Evolutionary conservation across 2,329 filamentous ascomycete genomes (phyloP), one percentile per base, ranked within the genome.

Genomic region (Fusarium sp.): DNA sequence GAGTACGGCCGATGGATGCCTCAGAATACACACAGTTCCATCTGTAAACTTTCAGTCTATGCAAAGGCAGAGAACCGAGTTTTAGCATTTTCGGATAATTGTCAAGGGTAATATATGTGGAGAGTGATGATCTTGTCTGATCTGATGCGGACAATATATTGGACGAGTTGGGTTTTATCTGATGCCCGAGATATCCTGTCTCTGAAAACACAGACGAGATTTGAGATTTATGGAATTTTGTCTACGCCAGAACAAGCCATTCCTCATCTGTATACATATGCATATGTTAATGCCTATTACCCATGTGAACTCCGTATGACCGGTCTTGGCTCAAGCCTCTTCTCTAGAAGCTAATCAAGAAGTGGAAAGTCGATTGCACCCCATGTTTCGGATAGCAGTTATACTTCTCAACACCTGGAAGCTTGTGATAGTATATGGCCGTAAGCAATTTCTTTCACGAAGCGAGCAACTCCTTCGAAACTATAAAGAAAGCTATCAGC

Each of bases 301-400:
- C 47, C 47, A 41, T 50, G 47, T 50, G 47, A 50, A 41, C 29
- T 27, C 47, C 47, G 35, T 6, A 2, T 15, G 29, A 3, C 47
- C 47, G 47, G 14, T 29, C 6, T 41, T 29, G 20, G 2, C 14
- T 21, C 20, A 18, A 11, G 20, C 3, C 17, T 18, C 11, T 11
- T 10, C 2, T 31, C 0, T 1, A 6, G 7, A 2, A 29, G n/a
- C 47, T 50, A 50, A 36, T 27, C 14, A 25, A 29, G 14, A 50
- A 29, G 1, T 2, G 47, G 47, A 50, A 50, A 33, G 31, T 33
- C 31, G 31, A 33, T 15, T 33, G 31, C 31, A 33, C 31, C 31
- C 31, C 31, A 33, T 33, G 31, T 33, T 33, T 33, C 31, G 33
- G 35, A 29, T 23, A 29, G 2, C 5, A 6, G 9, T 20, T 6